These are phyloP conservation scores for Podaxis rugospora DNA, from an alignment of 768 basidiomycete genomes.

Conservation along the genomic window DNA sequence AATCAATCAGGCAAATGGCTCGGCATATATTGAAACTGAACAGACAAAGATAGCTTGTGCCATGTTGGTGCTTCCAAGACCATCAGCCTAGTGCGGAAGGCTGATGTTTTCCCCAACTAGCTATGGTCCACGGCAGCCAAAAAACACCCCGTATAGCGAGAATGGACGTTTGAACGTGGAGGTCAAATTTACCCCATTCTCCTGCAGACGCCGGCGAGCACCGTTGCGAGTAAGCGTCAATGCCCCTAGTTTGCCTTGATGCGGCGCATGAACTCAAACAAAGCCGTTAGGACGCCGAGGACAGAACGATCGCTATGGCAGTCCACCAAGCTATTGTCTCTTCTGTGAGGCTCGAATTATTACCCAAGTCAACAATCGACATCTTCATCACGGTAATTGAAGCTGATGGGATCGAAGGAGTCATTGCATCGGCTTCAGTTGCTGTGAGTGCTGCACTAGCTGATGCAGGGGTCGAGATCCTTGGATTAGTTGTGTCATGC, in stretches of 20 bases:
- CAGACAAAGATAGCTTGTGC: slow-evolving; percentile 93
- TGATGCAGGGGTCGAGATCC: slow-evolving; percentile 89
- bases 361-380: slow-evolving; percentile 95
- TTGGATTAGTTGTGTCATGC: slow-evolving; percentile 83
- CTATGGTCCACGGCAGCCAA: slow-evolving; percentile 84
- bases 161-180: slow-evolving; percentile 89
- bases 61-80: slow-evolving; percentile 57
- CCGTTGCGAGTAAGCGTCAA: slow-evolving; percentile 72
- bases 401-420: slow-evolving; percentile 87
- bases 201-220: slow-evolving; percentile 69
- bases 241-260: neutral
- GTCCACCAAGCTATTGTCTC: slow-evolving; percentile 85
- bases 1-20: slow-evolving; percentile 92
- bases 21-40: slow-evolving; percentile 93
- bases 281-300: slow-evolving; percentile 81
- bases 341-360: slow-evolving; percentile 77
- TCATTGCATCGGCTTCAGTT: slow-evolving; percentile 79
- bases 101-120: slow-evolving; percentile 30
- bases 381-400: slow-evolving; percentile 88
- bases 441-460: slow-evolving; percentile 90
- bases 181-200: slow-evolving; percentile 95
- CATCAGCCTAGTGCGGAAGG: slow-evolving; percentile 1
- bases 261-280: slow-evolving; percentile 16
- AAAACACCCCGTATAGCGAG: slow-evolving; percentile 78
- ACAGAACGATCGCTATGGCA: slow-evolving; percentile 75